Evolutionary conservation across 2,329 filamentous ascomycete genomes (phyloP).

Genomic region (Fusarium ambrosium): DNA sequence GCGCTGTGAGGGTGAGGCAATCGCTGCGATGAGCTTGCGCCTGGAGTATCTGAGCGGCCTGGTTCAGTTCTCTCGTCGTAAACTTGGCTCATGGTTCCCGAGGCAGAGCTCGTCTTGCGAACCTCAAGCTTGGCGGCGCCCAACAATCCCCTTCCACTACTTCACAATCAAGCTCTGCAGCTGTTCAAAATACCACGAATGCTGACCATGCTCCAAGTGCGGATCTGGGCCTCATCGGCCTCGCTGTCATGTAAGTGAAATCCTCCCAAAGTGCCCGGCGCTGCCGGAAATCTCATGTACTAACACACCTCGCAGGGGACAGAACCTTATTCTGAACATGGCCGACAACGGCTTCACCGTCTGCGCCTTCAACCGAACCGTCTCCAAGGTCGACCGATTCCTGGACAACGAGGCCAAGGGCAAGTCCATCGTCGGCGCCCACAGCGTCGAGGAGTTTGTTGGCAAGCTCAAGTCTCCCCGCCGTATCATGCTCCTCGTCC

Average conservation of each 20-base stretch:
- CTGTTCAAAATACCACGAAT: slow-evolving; percentile 56
- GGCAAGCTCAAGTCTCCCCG: slow-evolving; percentile 97
- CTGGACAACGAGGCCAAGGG: slow-evolving; percentile 92
- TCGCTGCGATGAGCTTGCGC: slow-evolving; percentile 28
- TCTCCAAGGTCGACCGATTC: slow-evolving; percentile 97
- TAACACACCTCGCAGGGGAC: slow-evolving; percentile 64
- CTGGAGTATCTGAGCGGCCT: slow-evolving; percentile 12
- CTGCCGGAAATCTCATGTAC: slow-evolving; percentile 31
- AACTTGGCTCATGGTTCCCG: slow-evolving; percentile 54
- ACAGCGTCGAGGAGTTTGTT: slow-evolving; percentile 94
- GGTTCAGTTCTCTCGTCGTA: slow-evolving; percentile 35
- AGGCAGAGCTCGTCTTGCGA: slow-evolving; percentile 79
- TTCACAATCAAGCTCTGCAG: slow-evolving; percentile 47
- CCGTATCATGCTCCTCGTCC: slow-evolving; percentile 98
- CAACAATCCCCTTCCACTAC: slow-evolving; percentile 55
- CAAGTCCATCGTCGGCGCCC: slow-evolving; percentile 94
- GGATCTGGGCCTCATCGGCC: slow-evolving; percentile 93
- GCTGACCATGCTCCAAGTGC: slow-evolving; percentile 66
- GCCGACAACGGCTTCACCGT: slow-evolving; percentile 96
- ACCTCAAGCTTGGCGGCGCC: slow-evolving; percentile 77
- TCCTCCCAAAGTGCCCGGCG: slow-evolving; percentile 7
- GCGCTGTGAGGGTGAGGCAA: slow-evolving; percentile 41
- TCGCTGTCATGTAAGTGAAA: slow-evolving; percentile 83
- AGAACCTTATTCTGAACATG: slow-evolving; percentile 92
- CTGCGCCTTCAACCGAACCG: slow-evolving; percentile 98